These are phyloP conservation scores for Aspergillus fumigatiaffinis DNA, from an alignment of 2,329 filamentous ascomycete species.

Conservation along the genomic window DNA sequence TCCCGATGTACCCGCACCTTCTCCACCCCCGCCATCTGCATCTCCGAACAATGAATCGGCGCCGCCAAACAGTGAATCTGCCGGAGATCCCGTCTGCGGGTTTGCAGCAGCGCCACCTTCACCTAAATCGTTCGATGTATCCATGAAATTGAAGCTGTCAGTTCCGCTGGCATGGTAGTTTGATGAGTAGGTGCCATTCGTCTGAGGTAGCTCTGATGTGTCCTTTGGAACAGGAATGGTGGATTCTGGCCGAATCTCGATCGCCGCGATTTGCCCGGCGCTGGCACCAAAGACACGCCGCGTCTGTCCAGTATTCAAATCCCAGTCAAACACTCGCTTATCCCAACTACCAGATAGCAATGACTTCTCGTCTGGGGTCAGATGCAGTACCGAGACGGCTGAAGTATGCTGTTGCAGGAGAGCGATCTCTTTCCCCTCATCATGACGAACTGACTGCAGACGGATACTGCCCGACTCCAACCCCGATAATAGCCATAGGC, in stretches of 20 bases:
- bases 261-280: constrained; percentile 78
- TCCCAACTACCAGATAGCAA: constrained; percentile 95
- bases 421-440: constrained; percentile 86
- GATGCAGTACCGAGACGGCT: constrained; percentile 79
- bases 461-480: constrained; percentile 90
- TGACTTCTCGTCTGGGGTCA: constrained; percentile 80
- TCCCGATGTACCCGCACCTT: constrained; percentile 47
- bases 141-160: constrained; percentile 50
- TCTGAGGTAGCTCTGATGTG: constrained; percentile 49
- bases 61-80: constrained; percentile 78
- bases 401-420: constrained; percentile 80
- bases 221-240: constrained; percentile 72
- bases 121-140: constrained; percentile 34
- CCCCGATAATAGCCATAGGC: constrained; percentile 86
- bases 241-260: constrained; percentile 78
- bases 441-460: constrained; percentile 85
- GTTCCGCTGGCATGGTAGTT: constrained; percentile 63
- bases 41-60: constrained; percentile 90
- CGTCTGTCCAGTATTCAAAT: constrained; percentile 78
- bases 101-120: constrained; percentile 45
- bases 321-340: constrained; percentile 91
- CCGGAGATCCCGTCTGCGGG: constrained; percentile 61
- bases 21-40: constrained; percentile 54
- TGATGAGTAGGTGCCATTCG: constrained; percentile 69
- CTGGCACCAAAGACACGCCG: constrained; percentile 72